Percentiles rank a stretch among this genome's conserved stretches.
These are phyloP conservation scores for Otatea glauca DNA, from an alignment of 176 grass and related monocot species.

Conservation along the genomic window DNA sequence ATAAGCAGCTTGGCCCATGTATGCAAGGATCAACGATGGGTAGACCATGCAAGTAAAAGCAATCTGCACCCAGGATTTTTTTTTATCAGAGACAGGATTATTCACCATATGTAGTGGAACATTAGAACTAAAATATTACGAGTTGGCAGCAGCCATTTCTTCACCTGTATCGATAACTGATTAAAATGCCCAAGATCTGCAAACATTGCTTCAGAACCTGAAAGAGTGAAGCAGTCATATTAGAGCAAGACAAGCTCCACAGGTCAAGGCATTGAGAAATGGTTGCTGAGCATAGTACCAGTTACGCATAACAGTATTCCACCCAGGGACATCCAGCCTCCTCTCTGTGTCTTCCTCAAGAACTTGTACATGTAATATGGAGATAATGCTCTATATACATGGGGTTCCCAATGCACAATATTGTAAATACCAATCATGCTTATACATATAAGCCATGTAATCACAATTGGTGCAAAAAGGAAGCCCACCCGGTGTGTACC, in stretches of 20 bases:
- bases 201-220: conserved; percentile 99
- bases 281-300: conserved; percentile 51
- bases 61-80: conserved; percentile 56
- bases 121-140: background rate
- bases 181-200: conserved; percentile 97
- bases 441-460: conserved; percentile 94
- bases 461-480: conserved; percentile 88
- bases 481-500: conserved; percentile 92
- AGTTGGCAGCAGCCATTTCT: conserved; percentile 1
- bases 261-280: conserved; percentile 3
- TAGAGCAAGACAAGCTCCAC: conserved; percentile 9
- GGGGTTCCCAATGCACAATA: conserved; percentile 87
- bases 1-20: conserved; percentile 99
- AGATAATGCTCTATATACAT: conserved; percentile 89
- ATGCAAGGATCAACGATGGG: conserved; percentile 93
- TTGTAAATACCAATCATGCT: conserved; percentile 92
- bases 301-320: conserved; percentile 93
- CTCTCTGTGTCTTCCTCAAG: conserved; percentile 87
- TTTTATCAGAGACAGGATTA: conserved; percentile 29
- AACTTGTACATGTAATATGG: conserved; percentile 99
- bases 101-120: background rate
- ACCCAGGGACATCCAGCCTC: conserved; percentile 97
- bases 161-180: conserved; percentile 95
- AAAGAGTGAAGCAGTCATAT: conserved; percentile 26
- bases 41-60: conserved; percentile 98